Evolutionary conservation across 257 asterid genomes (phyloP).

Genomic region (Hygrophila difformis): DNA sequence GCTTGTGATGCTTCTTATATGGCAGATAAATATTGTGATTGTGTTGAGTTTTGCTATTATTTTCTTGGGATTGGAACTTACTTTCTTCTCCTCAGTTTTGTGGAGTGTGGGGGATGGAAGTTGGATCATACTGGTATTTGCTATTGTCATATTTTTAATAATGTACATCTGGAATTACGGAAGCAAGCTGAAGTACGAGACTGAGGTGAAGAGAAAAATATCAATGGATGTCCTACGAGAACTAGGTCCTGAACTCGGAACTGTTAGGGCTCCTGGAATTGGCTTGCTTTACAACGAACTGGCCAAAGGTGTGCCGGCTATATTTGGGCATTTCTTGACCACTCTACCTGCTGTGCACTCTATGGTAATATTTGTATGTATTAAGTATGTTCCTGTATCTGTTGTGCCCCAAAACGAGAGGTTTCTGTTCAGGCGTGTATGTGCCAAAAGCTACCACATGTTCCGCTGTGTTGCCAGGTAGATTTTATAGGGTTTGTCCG

Average conservation of each 20-base stretch:
- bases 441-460: conserved; percentile 79
- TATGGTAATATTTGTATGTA: conserved; percentile 86
- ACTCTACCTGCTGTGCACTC: conserved; percentile 97
- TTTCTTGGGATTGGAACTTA: conserved; percentile 81
- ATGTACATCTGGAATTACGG: conserved; percentile 98
- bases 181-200: conserved; percentile 81
- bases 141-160: conserved; percentile 59
- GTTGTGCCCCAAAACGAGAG: conserved; percentile 86
- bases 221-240: conserved; percentile 77
- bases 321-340: conserved; percentile 88
- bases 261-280: conserved; percentile 94
- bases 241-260: conserved; percentile 81
- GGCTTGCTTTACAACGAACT: conserved; percentile 87
- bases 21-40: conserved; percentile 76
- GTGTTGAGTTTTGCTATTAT: conserved; percentile 55
- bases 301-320: conserved; percentile 88
- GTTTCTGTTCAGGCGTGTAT: conserved; percentile 83
- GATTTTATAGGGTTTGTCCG: conserved; percentile 6
- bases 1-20: conserved; percentile 93
- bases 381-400: conserved; percentile 86
- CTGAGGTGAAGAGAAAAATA: conserved; percentile 81
- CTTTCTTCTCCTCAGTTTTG: conserved; percentile 76
- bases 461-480: conserved; percentile 99
- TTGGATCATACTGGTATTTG: conserved; percentile 88
- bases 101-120: conserved; percentile 96